phyloP scores from a whole-genome alignment of 2,329 filamentous ascomycete species.

The Zasmidium citrigriseum region DNA sequence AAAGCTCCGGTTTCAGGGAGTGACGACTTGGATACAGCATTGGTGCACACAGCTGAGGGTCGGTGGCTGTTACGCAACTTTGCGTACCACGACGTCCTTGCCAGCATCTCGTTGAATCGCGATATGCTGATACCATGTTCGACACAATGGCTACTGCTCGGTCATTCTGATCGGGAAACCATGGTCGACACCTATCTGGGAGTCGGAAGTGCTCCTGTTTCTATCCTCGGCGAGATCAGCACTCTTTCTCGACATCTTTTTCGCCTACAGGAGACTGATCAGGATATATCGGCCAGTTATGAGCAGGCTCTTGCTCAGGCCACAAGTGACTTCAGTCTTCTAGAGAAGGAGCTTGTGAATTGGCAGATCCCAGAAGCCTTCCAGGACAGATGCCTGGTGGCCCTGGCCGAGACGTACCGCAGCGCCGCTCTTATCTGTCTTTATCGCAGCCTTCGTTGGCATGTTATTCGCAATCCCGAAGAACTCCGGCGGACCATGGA shows the following conservation, averaged over 20 bases:
- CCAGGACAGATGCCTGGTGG: neutral
- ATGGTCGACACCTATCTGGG: slow-evolving; percentile 8
- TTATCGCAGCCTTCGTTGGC: neutral
- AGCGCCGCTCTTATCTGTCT: slow-evolving; percentile 7
- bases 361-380: neutral
- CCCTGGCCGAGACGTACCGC: slow-evolving; percentile 7
- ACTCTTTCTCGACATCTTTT: neutral
- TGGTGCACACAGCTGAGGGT: neutral
- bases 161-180: neutral
- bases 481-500: neutral
- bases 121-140: slow-evolving; percentile 4
- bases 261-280: neutral
- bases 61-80: slow-evolving; percentile 11
- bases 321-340: too few relatives aligned
- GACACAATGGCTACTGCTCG: slow-evolving; percentile 1
- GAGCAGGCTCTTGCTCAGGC: too few relatives aligned
- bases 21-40: too few relatives aligned
- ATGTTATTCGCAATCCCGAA: neutral
- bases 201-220: slow-evolving; percentile 1
- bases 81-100: slow-evolving; percentile 11
- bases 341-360: neutral
- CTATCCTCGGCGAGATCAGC: slow-evolving; percentile 2
- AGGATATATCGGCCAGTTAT: too few relatives aligned
- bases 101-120: slow-evolving; percentile 5
- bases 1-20: too few relatives aligned